Evolutionary conservation across 495 filamentous ascomycete species (phyloP).

Genomic region (Tuber magnatum): DNA sequence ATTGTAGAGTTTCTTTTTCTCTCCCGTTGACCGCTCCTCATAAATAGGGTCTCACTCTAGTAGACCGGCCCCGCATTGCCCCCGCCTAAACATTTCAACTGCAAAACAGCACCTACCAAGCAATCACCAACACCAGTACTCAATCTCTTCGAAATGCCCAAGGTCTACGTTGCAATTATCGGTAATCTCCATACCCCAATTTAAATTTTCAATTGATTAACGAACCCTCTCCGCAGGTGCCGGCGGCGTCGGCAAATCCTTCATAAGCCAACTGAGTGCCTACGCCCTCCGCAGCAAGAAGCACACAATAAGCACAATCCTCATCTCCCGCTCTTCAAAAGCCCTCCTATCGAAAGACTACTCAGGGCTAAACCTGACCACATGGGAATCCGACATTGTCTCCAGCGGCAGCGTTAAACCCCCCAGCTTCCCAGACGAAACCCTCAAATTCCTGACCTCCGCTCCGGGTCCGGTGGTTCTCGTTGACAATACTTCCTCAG

Average conservation of each 20-base stretch:
- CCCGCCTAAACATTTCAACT: conserved; percentile 12
- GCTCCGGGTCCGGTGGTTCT: conserved; percentile 68
- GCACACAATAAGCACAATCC: conserved; percentile 61
- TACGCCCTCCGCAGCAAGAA: conserved; percentile 50
- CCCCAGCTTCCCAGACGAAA: conserved; percentile 53
- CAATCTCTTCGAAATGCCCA: conserved; percentile 26
- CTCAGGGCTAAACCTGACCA: conserved; percentile 50
- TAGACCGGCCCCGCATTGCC: conserved; percentile 16
- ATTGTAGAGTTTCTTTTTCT: not conserved
- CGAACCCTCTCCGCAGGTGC: conserved; percentile 55
- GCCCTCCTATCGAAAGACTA: conserved; percentile 60
- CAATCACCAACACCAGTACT: conserved; percentile 10
- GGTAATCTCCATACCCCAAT: conserved; percentile 34
- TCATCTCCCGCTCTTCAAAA: conserved; percentile 74
- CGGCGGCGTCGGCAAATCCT: conserved; percentile 85
- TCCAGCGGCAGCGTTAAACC: conserved; percentile 49
- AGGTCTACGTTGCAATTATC: conserved; percentile 42
- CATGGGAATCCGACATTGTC: conserved; percentile 50
- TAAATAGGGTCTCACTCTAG: not conserved
- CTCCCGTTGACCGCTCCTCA: not conserved
- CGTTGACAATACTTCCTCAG: conserved; percentile 89
- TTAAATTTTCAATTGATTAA: conserved; percentile 1
- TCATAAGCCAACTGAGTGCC: conserved; percentile 68
- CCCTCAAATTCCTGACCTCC: conserved; percentile 61
- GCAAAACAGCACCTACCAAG: conserved; percentile 3